Conservation (phyloP, 148 eudicot species). For the Selenicereus undatus region DNA sequence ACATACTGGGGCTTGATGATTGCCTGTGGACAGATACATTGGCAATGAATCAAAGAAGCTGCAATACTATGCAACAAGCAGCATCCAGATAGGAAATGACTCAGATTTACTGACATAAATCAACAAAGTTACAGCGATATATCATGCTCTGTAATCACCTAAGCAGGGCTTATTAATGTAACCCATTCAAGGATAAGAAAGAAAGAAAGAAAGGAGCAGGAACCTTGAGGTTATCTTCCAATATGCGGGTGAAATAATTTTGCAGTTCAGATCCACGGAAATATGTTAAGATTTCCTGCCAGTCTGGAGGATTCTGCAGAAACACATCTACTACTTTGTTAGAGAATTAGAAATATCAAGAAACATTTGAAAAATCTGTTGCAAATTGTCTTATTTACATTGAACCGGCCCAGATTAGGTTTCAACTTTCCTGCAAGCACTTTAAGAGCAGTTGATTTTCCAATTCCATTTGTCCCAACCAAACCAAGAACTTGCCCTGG, state of each 20-base stretch:
- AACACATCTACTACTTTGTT: background rate
- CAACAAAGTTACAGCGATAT: background rate
- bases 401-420: conserved; percentile 92
- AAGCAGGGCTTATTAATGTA: background rate
- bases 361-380: background rate
- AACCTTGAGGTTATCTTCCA: conserved; percentile 92
- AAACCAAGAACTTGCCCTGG: conserved; percentile 99
- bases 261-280: conserved; percentile 90
- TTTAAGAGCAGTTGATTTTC: conserved; percentile 96
- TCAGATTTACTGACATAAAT: background rate
- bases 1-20: conserved; percentile 95
- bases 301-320: conserved; percentile 89
- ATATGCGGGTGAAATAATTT: conserved; percentile 83
- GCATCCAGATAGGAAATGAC: background rate
- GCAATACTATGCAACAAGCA: background rate
- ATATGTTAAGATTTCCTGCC: conserved; percentile 84
- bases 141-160: background rate
- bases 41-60: background rate
- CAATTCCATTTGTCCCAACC: conserved; percentile 99
- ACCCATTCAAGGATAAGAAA: background rate
- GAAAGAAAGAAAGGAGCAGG: background rate
- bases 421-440: conserved; percentile 97
- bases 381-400: conserved; percentile 37
- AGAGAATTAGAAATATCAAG: conserved; percentile 9
- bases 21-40: conserved; percentile 36